phyloP scores from a whole-genome alignment of 2,329 filamentous ascomycete genomes.

The Botrytis pseudocinerea region DNA sequence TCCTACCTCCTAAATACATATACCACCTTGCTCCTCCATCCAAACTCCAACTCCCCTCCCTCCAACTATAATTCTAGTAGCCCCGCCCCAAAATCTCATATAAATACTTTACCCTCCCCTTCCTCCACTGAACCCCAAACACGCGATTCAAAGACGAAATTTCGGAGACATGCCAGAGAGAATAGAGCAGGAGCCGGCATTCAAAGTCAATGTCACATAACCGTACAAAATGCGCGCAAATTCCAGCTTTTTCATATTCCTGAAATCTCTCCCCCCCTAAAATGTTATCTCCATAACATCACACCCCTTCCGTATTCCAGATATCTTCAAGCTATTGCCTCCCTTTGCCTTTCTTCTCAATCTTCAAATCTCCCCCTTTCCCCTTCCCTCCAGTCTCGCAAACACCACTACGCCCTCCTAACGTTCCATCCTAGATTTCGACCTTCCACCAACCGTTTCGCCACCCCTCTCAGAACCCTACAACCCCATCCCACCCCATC shows the following conservation, averaged over 20 bases:
- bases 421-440: background rate
- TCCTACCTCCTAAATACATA: background rate
- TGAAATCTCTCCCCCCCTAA: background rate
- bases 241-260: background rate
- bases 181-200: background rate
- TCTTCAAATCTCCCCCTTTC: background rate
- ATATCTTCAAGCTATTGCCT: background rate
- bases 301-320: background rate
- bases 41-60: background rate
- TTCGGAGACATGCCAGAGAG: background rate
- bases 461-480: background rate
- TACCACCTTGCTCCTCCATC: background rate
- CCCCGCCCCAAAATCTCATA: background rate
- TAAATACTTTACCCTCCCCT: background rate
- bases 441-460: background rate
- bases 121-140: background rate
- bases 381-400: background rate
- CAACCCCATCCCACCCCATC: background rate
- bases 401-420: background rate
- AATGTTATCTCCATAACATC: background rate
- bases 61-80: background rate
- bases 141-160: background rate
- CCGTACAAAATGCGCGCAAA: background rate
- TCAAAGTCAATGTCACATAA: accelerated
- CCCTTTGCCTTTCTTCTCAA: accelerated